A percentile compares a stretch with the other conserved stretches of the same genome.
phyloP scores from a whole-genome alignment of 257 asterid genomes.

The Ehretia macrophylla region DNA sequence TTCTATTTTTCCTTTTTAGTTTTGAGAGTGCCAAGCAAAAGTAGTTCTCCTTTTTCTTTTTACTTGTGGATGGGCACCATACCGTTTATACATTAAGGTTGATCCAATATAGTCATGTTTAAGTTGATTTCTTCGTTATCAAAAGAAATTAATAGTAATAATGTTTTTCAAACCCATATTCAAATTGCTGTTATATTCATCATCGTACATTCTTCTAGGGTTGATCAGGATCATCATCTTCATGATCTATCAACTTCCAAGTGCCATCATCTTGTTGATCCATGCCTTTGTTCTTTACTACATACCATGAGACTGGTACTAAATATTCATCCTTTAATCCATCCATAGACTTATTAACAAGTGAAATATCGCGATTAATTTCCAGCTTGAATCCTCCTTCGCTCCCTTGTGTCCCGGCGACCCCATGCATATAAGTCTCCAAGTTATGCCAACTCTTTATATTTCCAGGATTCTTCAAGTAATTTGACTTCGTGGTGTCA shows the following conservation, averaged over 20 bases:
- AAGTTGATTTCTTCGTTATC: too few species aligned
- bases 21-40: too few species aligned
- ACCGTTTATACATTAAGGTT: too few species aligned
- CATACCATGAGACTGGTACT: slow-evolving; percentile 65
- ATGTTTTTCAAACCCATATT: too few species aligned
- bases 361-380: slow-evolving; percentile 44
- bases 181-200: too few species aligned
- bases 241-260: slow-evolving; percentile 63
- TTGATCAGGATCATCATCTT: slow-evolving; percentile 24
- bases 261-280: slow-evolving; percentile 74
- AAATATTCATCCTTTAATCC: slow-evolving; percentile 46
- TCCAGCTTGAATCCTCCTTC: slow-evolving; percentile 50
- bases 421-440: slow-evolving; percentile 72
- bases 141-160: too few species aligned
- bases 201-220: background rate
- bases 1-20: too few species aligned
- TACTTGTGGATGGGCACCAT: too few species aligned
- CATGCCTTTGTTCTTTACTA: slow-evolving; percentile 64
- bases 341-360: slow-evolving; percentile 54
- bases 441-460: slow-evolving; percentile 44
- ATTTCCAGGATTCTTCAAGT: slow-evolving; percentile 50
- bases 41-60: too few species aligned
- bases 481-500: slow-evolving; percentile 48
- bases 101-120: too few species aligned
- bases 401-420: slow-evolving; percentile 65